phyloP scores from a whole-genome alignment of 805 yeast genomes.

The Candida ponderosae region DNA sequence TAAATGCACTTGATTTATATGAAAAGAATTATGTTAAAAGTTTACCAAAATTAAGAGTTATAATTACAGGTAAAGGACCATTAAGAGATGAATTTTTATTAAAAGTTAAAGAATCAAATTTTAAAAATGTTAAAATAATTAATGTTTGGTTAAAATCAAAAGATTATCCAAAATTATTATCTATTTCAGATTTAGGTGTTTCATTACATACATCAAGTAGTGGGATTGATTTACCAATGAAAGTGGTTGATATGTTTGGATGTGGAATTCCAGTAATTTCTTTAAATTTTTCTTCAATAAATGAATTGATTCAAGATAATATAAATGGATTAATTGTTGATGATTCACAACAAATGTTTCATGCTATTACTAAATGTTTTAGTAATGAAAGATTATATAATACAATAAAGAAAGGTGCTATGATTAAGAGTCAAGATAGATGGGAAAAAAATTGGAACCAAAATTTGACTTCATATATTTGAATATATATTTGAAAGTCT shows the following conservation, averaged over 20 bases:
- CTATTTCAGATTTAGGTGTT: slow-evolving; percentile 78
- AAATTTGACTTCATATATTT: slow-evolving; percentile 3
- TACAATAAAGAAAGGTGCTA: slow-evolving; percentile 58
- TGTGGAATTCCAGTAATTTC: slow-evolving; percentile 90
- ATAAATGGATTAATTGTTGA: slow-evolving; percentile 61
- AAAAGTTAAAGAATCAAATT: slow-evolving; percentile 35
- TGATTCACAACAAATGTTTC: slow-evolving; percentile 36
- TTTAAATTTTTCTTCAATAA: slow-evolving; percentile 65
- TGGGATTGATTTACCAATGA: slow-evolving; percentile 96
- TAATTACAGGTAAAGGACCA: slow-evolving; percentile 99
- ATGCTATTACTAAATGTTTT: slow-evolving; percentile 29
- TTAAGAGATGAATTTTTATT: slow-evolving; percentile 44
- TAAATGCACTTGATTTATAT: slow-evolving; percentile 60
- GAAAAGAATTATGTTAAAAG: slow-evolving; percentile 11
- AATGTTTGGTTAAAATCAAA: slow-evolving; percentile 72
- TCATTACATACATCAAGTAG: slow-evolving; percentile 89
- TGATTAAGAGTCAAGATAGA: slow-evolving; percentile 53
- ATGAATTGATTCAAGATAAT: slow-evolving; percentile 64
- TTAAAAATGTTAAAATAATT: slow-evolving; percentile 45
- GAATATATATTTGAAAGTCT: slow-evolving; percentile 8
- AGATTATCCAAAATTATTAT: slow-evolving; percentile 72
- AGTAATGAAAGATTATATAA: slow-evolving; percentile 24
- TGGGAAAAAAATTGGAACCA: slow-evolving; percentile 77
- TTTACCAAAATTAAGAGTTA: slow-evolving; percentile 46
- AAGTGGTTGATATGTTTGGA: slow-evolving; percentile 92